Conservation (phyloP, 164 flowering plant species). For the Aristolochia fimbriata region DNA sequence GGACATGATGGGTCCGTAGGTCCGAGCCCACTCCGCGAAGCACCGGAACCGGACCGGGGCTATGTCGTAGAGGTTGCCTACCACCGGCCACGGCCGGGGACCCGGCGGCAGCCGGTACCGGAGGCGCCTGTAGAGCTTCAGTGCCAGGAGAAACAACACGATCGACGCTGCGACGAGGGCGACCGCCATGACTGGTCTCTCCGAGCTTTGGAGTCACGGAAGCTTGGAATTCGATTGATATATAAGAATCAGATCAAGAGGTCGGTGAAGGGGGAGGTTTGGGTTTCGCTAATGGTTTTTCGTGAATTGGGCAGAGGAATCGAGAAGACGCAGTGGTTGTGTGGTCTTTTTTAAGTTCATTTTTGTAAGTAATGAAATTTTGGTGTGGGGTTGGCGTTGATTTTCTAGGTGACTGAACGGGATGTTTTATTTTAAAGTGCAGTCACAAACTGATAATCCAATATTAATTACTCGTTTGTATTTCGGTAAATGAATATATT, state of each 20-base stretch:
- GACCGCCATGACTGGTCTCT: conserved; percentile 1
- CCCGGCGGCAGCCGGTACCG: conserved; percentile 49
- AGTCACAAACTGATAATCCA: too few species aligned
- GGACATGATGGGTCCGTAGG: conserved; percentile 45
- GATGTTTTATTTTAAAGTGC: too few species aligned
- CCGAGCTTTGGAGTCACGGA: background rate
- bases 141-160: conserved; percentile 7
- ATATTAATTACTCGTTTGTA: too few species aligned
- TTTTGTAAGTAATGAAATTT: too few species aligned
- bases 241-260: conserved; percentile 1
- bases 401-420: too few species aligned
- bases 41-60: conserved; percentile 43
- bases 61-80: conserved; percentile 47
- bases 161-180: conserved; percentile 9
- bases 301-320: too few species aligned
- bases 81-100: conserved; percentile 44
- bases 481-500: too few species aligned
- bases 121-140: conserved; percentile 22
- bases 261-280: background rate
- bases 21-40: conserved; percentile 37
- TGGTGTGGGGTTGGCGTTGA: too few species aligned
- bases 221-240: background rate
- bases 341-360: too few species aligned
- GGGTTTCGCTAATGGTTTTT: background rate
- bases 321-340: too few species aligned